Conservation (phyloP, 2,329 filamentous ascomycete species). For the Fusarium tricinctum region DNA sequence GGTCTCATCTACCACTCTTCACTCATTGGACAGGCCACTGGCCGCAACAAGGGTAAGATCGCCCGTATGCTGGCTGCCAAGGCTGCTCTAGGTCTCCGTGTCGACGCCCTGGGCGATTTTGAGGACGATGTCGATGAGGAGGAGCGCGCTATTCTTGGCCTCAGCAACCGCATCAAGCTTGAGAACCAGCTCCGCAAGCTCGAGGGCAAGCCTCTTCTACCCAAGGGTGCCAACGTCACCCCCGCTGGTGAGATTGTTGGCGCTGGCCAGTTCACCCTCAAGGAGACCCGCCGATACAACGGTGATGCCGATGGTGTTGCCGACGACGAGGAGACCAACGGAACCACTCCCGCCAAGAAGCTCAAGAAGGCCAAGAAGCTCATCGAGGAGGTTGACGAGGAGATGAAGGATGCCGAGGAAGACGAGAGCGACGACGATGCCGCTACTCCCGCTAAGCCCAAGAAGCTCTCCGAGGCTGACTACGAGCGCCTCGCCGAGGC, state of each 20-base stretch:
- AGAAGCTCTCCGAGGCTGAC: slow-evolving; percentile 68
- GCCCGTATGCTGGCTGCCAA: slow-evolving; percentile 96
- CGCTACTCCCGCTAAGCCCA: slow-evolving; percentile 54
- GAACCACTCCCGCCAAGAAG: slow-evolving; percentile 53
- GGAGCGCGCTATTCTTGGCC: slow-evolving; percentile 85
- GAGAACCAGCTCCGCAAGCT: slow-evolving; percentile 82
- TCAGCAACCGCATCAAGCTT: slow-evolving; percentile 77
- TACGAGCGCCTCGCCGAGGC: slow-evolving; percentile 73
- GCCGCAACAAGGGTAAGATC: slow-evolving; percentile 99
- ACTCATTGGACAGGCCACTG: slow-evolving; percentile 95
- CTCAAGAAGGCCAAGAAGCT: slow-evolving; percentile 60
- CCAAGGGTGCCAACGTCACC: slow-evolving; percentile 80
- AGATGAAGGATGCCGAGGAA: slow-evolving; percentile 61
- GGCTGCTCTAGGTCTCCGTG: slow-evolving; percentile 90
- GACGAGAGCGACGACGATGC: slow-evolving; percentile 55
- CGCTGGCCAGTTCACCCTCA: slow-evolving; percentile 88
- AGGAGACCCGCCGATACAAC: slow-evolving; percentile 95
- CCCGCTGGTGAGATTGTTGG: slow-evolving; percentile 76
- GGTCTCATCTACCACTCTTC: slow-evolving; percentile 94
- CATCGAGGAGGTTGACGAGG: slow-evolving; percentile 59
- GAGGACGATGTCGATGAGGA: slow-evolving; percentile 85
- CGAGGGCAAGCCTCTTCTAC: slow-evolving; percentile 90
- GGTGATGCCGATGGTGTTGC: slow-evolving; percentile 89
- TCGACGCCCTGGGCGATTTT: slow-evolving; percentile 77
- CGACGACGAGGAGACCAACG: slow-evolving; percentile 68